phyloP scores from a whole-genome alignment of 768 basidiomycete genomes.

The Podaxis sp. region DNA sequence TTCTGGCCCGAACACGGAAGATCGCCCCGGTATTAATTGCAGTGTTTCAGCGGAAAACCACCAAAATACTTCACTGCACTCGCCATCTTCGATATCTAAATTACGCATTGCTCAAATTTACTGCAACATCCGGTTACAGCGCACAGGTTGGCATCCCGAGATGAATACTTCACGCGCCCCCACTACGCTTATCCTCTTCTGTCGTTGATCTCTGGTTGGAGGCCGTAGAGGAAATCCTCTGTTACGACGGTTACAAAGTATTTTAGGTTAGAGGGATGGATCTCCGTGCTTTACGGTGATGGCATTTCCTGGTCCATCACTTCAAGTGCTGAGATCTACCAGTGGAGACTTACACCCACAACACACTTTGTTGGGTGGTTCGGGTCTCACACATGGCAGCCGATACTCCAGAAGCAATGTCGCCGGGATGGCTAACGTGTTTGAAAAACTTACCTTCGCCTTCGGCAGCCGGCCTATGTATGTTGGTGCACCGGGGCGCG shows the following conservation, averaged over 20 bases:
- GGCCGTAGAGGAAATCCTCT: neutral
- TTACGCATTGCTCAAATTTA: neutral
- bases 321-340: neutral
- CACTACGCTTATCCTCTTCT: neutral
- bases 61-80: neutral
- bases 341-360: too few species aligned
- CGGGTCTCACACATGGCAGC: neutral
- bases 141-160: neutral
- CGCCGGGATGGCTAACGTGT: neutral
- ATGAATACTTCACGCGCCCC: neutral
- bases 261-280: constrained; percentile 1
- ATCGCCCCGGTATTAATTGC: neutral
- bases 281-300: neutral
- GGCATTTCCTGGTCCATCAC: neutral
- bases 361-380: too few species aligned
- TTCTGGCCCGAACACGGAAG: neutral
- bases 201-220: neutral
- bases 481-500: neutral
- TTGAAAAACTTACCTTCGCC: neutral
- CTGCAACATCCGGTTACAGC: neutral
- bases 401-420: neutral
- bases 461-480: neutral
- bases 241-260: constrained; percentile 3
- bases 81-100: neutral
- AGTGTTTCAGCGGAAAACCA: neutral